phyloP scores from a whole-genome alignment of 1,284 basidiomycete species.

The Pseudozyma thailandica region DNA sequence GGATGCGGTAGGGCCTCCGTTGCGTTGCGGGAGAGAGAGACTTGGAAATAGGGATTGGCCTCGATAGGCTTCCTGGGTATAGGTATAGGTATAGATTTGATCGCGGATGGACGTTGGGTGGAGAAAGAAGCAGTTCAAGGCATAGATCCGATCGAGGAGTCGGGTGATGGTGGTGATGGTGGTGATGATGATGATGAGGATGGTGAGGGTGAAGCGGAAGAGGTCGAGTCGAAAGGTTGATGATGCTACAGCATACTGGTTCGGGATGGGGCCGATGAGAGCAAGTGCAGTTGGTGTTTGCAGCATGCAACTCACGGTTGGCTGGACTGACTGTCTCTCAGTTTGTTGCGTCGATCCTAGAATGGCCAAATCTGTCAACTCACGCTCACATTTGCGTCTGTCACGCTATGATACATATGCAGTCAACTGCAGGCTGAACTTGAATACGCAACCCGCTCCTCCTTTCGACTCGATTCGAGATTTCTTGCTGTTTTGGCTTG shows the following conservation, averaged over 20 bases:
- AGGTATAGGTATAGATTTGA: not conserved
- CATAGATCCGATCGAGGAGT: too few relatives aligned
- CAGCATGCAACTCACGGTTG: too few relatives aligned
- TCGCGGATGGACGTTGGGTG: not conserved
- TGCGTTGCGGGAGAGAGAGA: not conserved
- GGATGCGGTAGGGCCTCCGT: not conserved
- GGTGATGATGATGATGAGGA: not conserved
- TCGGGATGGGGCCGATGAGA: too few relatives aligned
- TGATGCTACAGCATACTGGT: not conserved
- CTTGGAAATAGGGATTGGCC: not conserved
- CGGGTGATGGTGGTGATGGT: not conserved
- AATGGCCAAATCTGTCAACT: not conserved
- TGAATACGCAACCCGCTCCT: not conserved
- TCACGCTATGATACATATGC: slow-evolving; percentile 3
- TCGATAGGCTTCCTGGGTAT: not conserved
- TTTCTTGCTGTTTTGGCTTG: not conserved
- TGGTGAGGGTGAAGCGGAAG: not conserved
- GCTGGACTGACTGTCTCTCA: too few relatives aligned
- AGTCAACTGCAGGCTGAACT: not conserved
- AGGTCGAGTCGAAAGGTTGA: not conserved
- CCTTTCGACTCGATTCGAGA: not conserved
- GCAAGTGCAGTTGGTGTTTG: too few relatives aligned
- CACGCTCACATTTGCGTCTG: not conserved
- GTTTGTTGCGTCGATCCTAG: not conserved
- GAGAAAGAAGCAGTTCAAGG: not conserved